These are phyloP conservation scores for Yueomyces sinensis DNA, from an alignment of 805 yeast genomes.

Conservation along the genomic window DNA sequence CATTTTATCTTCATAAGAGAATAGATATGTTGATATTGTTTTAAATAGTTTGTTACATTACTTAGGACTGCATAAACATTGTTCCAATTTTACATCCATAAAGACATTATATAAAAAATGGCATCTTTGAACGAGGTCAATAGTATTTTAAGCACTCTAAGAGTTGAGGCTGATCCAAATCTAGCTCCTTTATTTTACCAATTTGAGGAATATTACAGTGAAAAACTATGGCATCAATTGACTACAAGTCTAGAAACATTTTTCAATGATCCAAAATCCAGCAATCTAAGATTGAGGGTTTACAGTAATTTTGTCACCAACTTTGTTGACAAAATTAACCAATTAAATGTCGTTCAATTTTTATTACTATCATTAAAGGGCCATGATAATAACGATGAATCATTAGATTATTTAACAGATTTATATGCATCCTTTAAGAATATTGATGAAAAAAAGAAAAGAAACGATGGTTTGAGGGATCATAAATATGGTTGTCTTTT, in stretches of 20 bases:
- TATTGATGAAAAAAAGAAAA: conserved; percentile 22
- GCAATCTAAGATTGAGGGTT: conserved; percentile 46
- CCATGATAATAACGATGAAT: conserved; percentile 30
- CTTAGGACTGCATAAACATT: no score
- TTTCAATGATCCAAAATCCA: conserved; percentile 41
- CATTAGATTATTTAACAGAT: conserved; percentile 34
- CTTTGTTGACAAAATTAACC: conserved; percentile 62
- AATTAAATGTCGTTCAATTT: conserved; percentile 66
- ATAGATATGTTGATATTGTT: no score
- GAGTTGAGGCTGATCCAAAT: conserved; percentile 54
- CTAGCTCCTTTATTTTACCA: conserved; percentile 34
- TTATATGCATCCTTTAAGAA: conserved; percentile 34
- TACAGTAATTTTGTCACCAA: conserved; percentile 57
- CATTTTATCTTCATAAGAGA: no score
- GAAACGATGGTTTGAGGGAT: conserved; percentile 25
- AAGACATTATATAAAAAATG: no score
- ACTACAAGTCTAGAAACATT: conserved; percentile 52
- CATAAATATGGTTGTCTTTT: conserved; percentile 43
- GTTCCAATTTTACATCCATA: no score
- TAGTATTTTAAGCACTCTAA: conserved; percentile 30
- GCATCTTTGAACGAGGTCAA: conserved; percentile 11
- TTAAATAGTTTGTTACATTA: no score
- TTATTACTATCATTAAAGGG: conserved; percentile 42
- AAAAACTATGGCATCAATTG: conserved; percentile 92
- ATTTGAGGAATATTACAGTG: conserved; percentile 74